These are phyloP conservation scores for Sequoiadendron giganteum DNA, from an alignment of 75 land plant species.

Conservation along the genomic window DNA sequence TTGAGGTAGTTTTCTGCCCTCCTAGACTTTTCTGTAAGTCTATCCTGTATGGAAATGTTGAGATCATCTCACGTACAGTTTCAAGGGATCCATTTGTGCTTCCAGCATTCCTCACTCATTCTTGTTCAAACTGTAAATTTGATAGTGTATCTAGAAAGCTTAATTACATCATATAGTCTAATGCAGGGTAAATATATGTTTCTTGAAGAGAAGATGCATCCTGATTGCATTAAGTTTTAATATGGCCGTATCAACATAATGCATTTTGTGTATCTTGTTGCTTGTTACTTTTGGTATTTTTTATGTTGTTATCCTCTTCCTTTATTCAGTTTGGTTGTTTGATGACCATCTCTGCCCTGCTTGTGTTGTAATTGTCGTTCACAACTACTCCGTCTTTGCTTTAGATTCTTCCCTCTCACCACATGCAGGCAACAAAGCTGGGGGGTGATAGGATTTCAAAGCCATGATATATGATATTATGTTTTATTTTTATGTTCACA, in stretches of 20 bases:
- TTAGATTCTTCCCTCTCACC: background rate
- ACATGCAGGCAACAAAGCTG: background rate
- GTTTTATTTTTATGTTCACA: too few species aligned
- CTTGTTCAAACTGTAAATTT: background rate
- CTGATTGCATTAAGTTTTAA: background rate
- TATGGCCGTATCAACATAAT: background rate
- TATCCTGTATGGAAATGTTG: background rate
- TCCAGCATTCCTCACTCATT: background rate
- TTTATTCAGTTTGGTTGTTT: background rate
- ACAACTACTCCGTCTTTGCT: background rate
- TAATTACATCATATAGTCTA: background rate
- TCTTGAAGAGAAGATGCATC: background rate
- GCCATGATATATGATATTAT: too few species aligned
- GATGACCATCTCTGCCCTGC: background rate
- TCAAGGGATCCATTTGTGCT: background rate
- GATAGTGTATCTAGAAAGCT: background rate
- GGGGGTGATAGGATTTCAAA: background rate
- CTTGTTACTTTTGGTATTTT: background rate
- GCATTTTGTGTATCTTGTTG: background rate
- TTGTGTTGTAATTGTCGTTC: background rate
- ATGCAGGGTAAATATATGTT: background rate
- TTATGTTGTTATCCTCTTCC: background rate
- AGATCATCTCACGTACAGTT: background rate
- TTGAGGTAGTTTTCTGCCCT: slow-evolving; percentile 60
- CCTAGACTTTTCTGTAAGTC: background rate